Conservation (phyloP, 2,329 filamentous ascomycete genomes). For the Botryotinia convoluta region DNA sequence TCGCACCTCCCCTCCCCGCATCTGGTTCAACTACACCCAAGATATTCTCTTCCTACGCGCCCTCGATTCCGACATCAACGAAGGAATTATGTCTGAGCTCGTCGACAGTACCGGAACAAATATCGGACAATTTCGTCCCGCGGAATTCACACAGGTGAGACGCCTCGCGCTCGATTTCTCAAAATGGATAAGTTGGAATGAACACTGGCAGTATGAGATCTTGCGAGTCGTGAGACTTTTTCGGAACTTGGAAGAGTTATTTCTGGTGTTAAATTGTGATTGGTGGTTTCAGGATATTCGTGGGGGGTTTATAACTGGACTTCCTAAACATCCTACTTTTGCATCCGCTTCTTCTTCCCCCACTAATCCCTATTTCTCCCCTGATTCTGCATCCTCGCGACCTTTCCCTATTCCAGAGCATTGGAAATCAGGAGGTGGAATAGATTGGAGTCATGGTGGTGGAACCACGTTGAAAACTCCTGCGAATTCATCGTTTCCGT, state of each 20-base stretch:
- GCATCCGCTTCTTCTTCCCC: not conserved
- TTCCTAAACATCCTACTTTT: not conserved
- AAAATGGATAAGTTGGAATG: not conserved
- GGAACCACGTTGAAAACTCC: not conserved
- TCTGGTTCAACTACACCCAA: not conserved
- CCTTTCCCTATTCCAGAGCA: not conserved
- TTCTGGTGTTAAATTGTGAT: not conserved
- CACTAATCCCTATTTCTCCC: not conserved
- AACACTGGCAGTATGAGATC: not conserved
- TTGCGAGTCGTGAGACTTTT: not conserved
- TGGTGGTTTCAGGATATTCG: not conserved
- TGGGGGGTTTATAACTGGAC: not conserved
- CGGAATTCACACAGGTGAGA: not conserved
- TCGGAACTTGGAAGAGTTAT: not conserved
- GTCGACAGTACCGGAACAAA: not conserved
- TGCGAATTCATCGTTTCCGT: not conserved
- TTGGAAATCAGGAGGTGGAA: not conserved
- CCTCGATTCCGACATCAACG: not conserved
- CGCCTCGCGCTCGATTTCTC: not conserved
- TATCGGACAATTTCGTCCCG: not conserved
- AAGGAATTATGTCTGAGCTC: not conserved
- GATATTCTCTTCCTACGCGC: not conserved
- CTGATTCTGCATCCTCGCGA: not conserved
- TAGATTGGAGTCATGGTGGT: not conserved
- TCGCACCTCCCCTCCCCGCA: not conserved